phyloP scores from a whole-genome alignment of 441 rosid genomes.

The Arabidopsis lyrata region DNA sequence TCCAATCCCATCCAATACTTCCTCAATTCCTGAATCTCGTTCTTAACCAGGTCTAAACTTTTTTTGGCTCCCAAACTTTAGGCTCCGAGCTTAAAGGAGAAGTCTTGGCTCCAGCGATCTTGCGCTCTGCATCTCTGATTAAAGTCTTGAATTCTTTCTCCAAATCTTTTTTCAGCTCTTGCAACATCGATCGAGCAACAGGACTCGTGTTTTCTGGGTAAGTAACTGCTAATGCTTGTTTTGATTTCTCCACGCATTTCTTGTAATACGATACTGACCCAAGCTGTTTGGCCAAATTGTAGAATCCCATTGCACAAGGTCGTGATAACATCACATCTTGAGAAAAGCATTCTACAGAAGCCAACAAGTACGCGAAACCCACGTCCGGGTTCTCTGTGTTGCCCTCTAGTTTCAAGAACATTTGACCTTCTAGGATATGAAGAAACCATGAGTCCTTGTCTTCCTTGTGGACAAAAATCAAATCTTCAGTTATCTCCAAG shows the following conservation, averaged over 20 bases:
- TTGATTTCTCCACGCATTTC: background rate
- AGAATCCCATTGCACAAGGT: background rate
- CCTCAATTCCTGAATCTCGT: background rate
- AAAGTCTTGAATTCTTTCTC: background rate
- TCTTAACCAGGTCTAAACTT: background rate
- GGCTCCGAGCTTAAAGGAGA: background rate
- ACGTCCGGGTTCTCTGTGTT: background rate
- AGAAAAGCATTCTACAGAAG: background rate
- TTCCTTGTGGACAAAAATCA: background rate
- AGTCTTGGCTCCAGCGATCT: background rate
- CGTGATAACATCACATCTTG: background rate
- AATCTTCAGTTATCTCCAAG: conserved; percentile 3
- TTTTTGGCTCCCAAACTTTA: background rate
- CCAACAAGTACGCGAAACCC: background rate
- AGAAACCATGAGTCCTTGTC: background rate
- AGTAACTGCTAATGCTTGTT: background rate
- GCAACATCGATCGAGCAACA: too few relatives aligned
- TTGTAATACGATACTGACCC: conserved; percentile 20
- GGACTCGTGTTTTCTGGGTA: background rate
- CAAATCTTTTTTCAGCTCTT: background rate
- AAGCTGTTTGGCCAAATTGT: background rate
- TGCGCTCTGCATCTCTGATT: background rate
- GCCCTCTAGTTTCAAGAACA: background rate
- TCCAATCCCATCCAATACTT: conserved; percentile 13
- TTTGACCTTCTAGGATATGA: background rate